Evolutionary conservation across 768 basidiomycete genomes (phyloP).

Genomic region (Sarcodon sp.): DNA sequence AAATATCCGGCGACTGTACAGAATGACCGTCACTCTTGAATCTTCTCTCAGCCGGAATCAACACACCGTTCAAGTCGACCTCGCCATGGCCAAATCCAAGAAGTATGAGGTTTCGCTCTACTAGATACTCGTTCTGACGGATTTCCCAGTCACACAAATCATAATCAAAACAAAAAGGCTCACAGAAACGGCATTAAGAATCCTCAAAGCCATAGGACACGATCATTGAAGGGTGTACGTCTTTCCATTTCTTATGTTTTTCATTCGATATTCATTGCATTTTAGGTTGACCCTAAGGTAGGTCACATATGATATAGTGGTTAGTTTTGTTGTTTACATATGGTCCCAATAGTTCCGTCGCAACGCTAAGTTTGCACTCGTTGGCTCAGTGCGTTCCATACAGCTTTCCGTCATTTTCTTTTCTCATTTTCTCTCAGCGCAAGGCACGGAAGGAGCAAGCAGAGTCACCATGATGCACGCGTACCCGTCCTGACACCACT

Average conservation of each 20-base stretch:
- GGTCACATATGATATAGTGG: constrained; percentile 9
- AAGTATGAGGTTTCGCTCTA: constrained; percentile 43
- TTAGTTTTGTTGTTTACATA: constrained; percentile 5
- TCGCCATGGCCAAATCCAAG: constrained; percentile 93
- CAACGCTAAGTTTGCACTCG: constrained; percentile 61
- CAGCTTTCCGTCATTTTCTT: not conserved
- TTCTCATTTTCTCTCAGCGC: constrained; percentile 26
- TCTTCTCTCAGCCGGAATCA: no score
- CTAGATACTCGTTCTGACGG: constrained; percentile 4
- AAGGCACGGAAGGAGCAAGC: constrained; percentile 56
- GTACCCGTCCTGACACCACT: no score
- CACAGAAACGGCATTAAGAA: constrained; percentile 96
- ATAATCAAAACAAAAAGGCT: constrained; percentile 95
- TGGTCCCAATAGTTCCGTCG: constrained; percentile 57
- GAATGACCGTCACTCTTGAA: no score
- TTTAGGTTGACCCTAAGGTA: constrained; percentile 75
- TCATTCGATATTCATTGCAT: not conserved
- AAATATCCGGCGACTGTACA: no score
- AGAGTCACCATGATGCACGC: constrained; percentile 23
- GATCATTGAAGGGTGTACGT: constrained; percentile 88
- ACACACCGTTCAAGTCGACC: no score
- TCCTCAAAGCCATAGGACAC: constrained; percentile 57
- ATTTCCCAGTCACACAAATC: constrained; percentile 65
- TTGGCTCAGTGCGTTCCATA: constrained; percentile 51
- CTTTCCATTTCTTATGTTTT: constrained; percentile 32